A percentile compares a stretch with the other conserved stretches of the same genome.
Conservation (phyloP, 176 grass and related monocot species). For the Stipa capillata region DNA sequence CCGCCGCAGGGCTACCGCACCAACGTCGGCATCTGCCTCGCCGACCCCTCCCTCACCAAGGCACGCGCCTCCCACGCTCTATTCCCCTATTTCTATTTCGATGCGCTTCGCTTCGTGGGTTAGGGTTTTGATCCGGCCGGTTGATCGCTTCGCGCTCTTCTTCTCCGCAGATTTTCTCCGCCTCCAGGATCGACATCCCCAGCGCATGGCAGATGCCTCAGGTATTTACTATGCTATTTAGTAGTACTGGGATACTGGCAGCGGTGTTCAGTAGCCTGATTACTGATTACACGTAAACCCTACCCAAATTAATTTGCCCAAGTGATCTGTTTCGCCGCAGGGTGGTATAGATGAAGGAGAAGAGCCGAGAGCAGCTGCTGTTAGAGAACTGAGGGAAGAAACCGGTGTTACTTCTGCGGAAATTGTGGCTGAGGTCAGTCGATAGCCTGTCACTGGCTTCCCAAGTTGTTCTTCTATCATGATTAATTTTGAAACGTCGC, state of each 20-base stretch:
- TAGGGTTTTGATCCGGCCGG: not conserved
- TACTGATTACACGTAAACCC: not conserved
- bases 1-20: slow-evolving; percentile 68
- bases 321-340: not conserved
- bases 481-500: not conserved
- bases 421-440: slow-evolving; percentile 63
- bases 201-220: slow-evolving; percentile 95
- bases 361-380: slow-evolving; percentile 58
- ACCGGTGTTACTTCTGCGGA: slow-evolving; percentile 80
- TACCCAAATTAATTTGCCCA: not conserved
- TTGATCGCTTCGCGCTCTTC: not conserved
- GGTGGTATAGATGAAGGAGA: slow-evolving; percentile 80
- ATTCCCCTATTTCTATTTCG: not conserved
- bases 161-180: slow-evolving; percentile 53
- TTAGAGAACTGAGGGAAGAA: slow-evolving; percentile 83
- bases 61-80: not conserved
- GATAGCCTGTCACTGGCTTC: not conserved
- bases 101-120: not conserved
- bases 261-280: not conserved
- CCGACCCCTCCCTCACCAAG: slow-evolving; percentile 69
- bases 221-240: not conserved
- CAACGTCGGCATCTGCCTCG: slow-evolving; percentile 94
- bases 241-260: not conserved
- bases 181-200: slow-evolving; percentile 81
- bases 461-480: not conserved